These are phyloP conservation scores for Saccharomycopsis fodiens DNA, from an alignment of 805 yeast genomes.

Conservation along the genomic window DNA sequence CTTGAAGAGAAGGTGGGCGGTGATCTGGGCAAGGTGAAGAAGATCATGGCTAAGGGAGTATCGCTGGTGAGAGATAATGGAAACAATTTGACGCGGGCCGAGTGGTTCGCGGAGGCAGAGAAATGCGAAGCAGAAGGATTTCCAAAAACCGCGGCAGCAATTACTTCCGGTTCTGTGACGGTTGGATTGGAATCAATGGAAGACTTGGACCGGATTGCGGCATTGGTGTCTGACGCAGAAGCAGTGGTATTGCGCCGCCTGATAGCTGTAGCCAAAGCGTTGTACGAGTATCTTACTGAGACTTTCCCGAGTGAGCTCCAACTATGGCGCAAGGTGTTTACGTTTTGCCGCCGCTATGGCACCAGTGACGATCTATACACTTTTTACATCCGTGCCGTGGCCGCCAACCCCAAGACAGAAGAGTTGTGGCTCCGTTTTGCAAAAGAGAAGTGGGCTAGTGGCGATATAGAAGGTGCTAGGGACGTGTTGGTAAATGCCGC, in stretches of 20 bases:
- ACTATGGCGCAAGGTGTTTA: slow-evolving; percentile 17
- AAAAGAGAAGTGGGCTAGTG: slow-evolving; percentile 53
- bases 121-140: slow-evolving; percentile 42
- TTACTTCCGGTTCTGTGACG: slow-evolving; percentile 37
- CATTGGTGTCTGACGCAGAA: slow-evolving; percentile 34
- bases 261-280: slow-evolving; percentile 37
- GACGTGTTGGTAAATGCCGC: slow-evolving; percentile 44
- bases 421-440: slow-evolving; percentile 62
- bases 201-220: slow-evolving; percentile 22
- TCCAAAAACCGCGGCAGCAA: slow-evolving; percentile 42
- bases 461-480: slow-evolving; percentile 46
- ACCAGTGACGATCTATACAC: slow-evolving; percentile 29
- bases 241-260: slow-evolving; percentile 23
- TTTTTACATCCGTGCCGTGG: slow-evolving; percentile 48
- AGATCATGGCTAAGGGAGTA: slow-evolving; percentile 43
- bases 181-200: slow-evolving; percentile 26
- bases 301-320: slow-evolving; percentile 35
- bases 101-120: slow-evolving; percentile 54
- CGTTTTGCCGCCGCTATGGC: slow-evolving; percentile 21
- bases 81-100: slow-evolving; percentile 28
- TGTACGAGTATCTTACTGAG: slow-evolving; percentile 39
- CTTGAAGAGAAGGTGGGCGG: slow-evolving; percentile 50
- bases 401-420: slow-evolving; percentile 40
- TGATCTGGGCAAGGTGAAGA: slow-evolving; percentile 37
- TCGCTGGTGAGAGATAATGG: slow-evolving; percentile 33